A percentile compares a stretch with the other conserved stretches of the same genome.
Conservation (phyloP, 2,329 filamentous ascomycete species). For the Gaeumannomyces sp. region DNA sequence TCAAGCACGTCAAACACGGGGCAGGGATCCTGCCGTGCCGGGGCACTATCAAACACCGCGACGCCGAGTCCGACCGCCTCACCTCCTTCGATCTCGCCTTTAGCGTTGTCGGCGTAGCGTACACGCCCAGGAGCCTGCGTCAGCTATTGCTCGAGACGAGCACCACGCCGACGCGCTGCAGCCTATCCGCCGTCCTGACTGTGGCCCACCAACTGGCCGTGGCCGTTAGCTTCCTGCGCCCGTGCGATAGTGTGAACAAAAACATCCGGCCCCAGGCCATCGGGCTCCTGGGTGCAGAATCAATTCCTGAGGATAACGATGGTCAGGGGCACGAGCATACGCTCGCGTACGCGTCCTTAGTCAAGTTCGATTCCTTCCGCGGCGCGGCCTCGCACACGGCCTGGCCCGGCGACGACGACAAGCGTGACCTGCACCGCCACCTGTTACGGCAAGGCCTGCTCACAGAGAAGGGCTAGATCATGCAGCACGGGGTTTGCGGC, state of each 20-base stretch:
- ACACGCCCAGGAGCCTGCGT: no score
- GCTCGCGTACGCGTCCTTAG: background rate
- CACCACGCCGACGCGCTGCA: background rate
- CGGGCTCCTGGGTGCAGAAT: background rate
- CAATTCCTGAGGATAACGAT: no score
- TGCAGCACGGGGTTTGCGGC: constrained; percentile 5
- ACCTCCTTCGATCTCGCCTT: background rate
- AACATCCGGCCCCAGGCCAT: background rate
- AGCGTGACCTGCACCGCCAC: background rate
- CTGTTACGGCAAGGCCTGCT: background rate
- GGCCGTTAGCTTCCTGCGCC: constrained; percentile 4
- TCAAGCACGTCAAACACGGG: background rate
- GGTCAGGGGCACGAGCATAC: no score
- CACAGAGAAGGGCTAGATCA: background rate
- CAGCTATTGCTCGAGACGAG: no score
- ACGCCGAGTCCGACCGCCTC: background rate
- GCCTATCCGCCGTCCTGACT: background rate
- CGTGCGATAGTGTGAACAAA: constrained; percentile 1
- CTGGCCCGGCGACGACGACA: background rate
- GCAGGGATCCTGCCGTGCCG: background rate
- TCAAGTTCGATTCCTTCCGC: constrained; percentile 1
- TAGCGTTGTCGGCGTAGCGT: no score
- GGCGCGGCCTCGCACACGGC: background rate
- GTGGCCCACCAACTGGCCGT: background rate
- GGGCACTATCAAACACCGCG: background rate